Evolutionary conservation across 768 basidiomycete species (phyloP), one percentile per base, ranked within the genome.

Genomic region (Podaxis carcinomalis): DNA sequence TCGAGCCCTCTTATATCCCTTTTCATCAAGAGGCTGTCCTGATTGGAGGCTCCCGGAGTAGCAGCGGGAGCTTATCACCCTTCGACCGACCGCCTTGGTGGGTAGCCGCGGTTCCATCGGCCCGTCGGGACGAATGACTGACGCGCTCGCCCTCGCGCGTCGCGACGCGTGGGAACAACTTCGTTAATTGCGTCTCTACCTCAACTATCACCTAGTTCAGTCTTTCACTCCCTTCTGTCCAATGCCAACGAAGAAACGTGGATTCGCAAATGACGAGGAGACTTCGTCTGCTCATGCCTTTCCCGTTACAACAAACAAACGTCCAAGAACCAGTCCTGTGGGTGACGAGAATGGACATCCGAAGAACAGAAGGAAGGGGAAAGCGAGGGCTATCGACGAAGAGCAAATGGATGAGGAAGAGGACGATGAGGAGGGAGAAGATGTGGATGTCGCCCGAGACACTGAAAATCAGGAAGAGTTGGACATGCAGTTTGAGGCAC

Each of bases 401-500:
- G 62, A 40, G 5, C 35, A 36, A 25, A 37, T 44, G 47, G 55
- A 56, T n/a, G 56, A 57, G 23, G 55, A 62, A 5, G 44, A 36
- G 5, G 54, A 37, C 11, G 54, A 49, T 1, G 55, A 51, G 4
- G 55, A 53, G 4, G 60, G 6, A 1, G 54, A 51, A 21, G 42
- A 52, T 51, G 39, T 47, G 7, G 47, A 57, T 14, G 16, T 51
- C 9, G 44, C 28, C 16, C 27, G 28, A 39, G 62, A 59, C 35
- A 50, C 27, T 14, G 62, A 53, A 25, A 42, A 59, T 25, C 57
- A 28, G 7, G 62, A 39, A 32, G 57, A 54, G 9, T 25, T 46
- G 27, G 57, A 63, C 25, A 59, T 56, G 11, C 51, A 51, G 23
- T 59, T 63, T 16, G 62, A 63, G 35, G 57, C 46, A 32, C n/a